Evolutionary conservation across 1,139 yeast genomes (phyloP).

Genomic region (Protomyces lactucae-debilis): DNA sequence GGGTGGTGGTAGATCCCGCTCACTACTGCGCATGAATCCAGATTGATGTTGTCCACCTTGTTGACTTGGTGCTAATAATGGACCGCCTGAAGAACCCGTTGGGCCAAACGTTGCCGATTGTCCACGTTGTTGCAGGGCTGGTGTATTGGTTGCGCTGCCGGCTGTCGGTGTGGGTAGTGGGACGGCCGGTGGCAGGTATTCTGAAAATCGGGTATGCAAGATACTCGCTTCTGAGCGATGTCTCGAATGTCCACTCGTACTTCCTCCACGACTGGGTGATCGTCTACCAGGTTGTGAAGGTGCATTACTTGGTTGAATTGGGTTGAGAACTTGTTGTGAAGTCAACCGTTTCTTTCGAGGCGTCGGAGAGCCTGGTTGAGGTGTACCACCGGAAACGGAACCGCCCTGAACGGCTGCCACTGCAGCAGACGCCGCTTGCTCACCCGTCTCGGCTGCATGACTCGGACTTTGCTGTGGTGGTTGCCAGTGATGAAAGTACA

Average conservation of each 20-base stretch:
- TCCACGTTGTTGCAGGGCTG: neutral
- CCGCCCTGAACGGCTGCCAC: neutral
- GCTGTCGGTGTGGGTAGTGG: neutral
- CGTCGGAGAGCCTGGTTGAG: conserved; percentile 11
- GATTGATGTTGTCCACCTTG: neutral
- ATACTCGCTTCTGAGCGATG: conserved; percentile 24
- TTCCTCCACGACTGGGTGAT: conserved; percentile 4
- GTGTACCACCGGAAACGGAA: neutral
- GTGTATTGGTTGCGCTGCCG: neutral
- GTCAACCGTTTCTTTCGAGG: conserved; percentile 12
- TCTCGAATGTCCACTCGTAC: conserved; percentile 18
- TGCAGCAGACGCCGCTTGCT: neutral
- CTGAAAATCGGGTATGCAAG: conserved; percentile 10
- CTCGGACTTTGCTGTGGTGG: conserved; percentile 10
- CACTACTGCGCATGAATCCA: neutral
- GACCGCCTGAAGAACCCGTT: neutral
- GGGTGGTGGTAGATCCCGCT: neutral
- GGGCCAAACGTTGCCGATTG: neutral
- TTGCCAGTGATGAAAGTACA: conserved; percentile 24
- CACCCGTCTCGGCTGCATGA: neutral
- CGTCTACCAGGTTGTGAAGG: neutral
- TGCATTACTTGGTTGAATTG: neutral
- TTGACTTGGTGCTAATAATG: neutral
- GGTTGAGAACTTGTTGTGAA: neutral
- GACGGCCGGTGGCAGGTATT: neutral